Percentiles rank a stretch among this genome's conserved stretches.
These are phyloP conservation scores for Friedmanniomyces simplex DNA, from an alignment of 495 filamentous ascomycete species.

Conservation along the genomic window DNA sequence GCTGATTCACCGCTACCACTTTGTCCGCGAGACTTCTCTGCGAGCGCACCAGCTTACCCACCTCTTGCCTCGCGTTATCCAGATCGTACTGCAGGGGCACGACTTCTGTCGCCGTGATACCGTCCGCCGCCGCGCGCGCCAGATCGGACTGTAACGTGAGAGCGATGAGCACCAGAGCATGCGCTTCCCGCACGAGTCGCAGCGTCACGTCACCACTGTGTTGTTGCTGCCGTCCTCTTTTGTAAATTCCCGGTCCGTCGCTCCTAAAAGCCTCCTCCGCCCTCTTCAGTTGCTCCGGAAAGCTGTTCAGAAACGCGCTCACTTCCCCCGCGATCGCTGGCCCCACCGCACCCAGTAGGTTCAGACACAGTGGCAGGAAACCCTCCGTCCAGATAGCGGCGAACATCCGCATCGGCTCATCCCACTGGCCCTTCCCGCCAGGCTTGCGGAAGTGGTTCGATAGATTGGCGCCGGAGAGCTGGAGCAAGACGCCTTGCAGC, in stretches of 20 bases:
- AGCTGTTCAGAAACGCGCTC: constrained; percentile 74
- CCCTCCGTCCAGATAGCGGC: constrained; percentile 72
- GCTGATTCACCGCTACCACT: constrained; percentile 57
- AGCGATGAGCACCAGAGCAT: constrained; percentile 63
- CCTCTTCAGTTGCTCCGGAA: constrained; percentile 58
- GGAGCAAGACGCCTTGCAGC: constrained; percentile 66
- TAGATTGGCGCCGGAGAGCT: constrained; percentile 66
- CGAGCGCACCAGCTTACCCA: constrained; percentile 55
- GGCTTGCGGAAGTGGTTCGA: constrained; percentile 54
- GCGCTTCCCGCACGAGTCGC: constrained; percentile 60
- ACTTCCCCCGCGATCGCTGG: constrained; percentile 68
- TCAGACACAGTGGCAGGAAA: constrained; percentile 79
- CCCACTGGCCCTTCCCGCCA: constrained; percentile 66
- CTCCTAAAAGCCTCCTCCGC: constrained; percentile 48
- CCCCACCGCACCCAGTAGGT: constrained; percentile 73
- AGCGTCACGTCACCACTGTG: constrained; percentile 48
- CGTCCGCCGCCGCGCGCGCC: constrained; percentile 45
- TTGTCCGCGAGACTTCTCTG: constrained; percentile 50
- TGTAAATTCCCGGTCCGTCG: background rate
- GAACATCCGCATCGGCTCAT: constrained; percentile 53
- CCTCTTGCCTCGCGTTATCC: constrained; percentile 59
- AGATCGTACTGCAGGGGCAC: constrained; percentile 63
- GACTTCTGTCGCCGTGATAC: constrained; percentile 51
- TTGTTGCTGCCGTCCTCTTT: constrained; percentile 31
- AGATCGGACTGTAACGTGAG: constrained; percentile 54